A percentile compares a stretch with the other conserved stretches of the same genome.
These are phyloP conservation scores for Geotrichum bryndzae DNA, from an alignment of 1,139 yeast species.

Conservation along the genomic window DNA sequence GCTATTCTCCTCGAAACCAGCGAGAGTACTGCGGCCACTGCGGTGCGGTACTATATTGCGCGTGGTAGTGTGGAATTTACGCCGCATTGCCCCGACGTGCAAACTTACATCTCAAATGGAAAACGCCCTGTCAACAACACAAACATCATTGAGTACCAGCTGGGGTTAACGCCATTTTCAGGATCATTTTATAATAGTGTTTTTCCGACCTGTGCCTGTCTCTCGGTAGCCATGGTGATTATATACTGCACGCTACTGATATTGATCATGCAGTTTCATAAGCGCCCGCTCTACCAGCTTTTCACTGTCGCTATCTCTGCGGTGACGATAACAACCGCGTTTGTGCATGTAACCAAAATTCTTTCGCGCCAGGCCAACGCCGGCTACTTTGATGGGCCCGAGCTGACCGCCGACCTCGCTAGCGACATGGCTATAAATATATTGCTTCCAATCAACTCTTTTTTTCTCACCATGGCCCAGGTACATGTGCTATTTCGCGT, in stretches of 20 bases:
- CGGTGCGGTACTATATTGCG: not conserved
- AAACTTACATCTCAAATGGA: conserved; percentile 8
- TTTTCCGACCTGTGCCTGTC: conserved; percentile 14
- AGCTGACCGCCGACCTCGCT: conserved; percentile 6
- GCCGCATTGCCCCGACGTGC: conserved; percentile 15
- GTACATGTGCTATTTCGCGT: conserved; percentile 15
- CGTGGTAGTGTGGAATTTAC: conserved; percentile 3
- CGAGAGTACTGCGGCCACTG: not conserved
- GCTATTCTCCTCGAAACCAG: not conserved
- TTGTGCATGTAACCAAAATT: conserved; percentile 8
- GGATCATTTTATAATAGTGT: conserved; percentile 14
- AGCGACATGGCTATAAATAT: conserved; percentile 2
- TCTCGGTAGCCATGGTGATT: conserved; percentile 13
- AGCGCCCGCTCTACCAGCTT: conserved; percentile 14
- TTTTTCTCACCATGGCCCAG: conserved; percentile 10
- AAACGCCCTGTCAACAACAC: not conserved
- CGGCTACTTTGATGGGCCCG: conserved; percentile 16
- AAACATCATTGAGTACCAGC: conserved; percentile 3
- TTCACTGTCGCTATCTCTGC: conserved; percentile 8
- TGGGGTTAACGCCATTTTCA: not conserved
- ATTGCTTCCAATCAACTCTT: conserved; percentile 7
- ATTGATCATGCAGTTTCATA: conserved; percentile 2
- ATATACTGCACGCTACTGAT: conserved; percentile 6
- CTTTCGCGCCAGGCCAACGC: conserved; percentile 2
- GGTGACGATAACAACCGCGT: conserved; percentile 5